Evolutionary conservation across 768 basidiomycete genomes (phyloP).

Genomic region (Tephrocybe sp.): DNA sequence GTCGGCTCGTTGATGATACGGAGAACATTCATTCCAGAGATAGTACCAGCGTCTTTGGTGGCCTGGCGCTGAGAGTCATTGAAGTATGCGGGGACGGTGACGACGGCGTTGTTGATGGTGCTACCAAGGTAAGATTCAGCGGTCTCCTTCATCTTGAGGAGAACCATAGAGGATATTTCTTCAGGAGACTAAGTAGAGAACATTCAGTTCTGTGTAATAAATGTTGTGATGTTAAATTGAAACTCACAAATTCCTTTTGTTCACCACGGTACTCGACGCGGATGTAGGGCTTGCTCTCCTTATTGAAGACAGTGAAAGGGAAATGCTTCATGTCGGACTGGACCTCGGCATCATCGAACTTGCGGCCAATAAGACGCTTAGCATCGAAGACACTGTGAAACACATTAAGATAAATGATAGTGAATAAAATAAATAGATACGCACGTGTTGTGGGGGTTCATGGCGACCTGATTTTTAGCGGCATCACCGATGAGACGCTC

Average conservation of each 20-base stretch:
- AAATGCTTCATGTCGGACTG: constrained; percentile 87
- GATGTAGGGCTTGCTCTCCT: constrained; percentile 86
- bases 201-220: constrained; percentile 26
- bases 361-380: constrained; percentile 96
- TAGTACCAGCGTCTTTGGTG: constrained; percentile 96
- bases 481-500: constrained; percentile 99
- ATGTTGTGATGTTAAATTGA: constrained; percentile 1
- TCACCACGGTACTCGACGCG: constrained; percentile 92
- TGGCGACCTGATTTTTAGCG: constrained; percentile 97
- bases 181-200: constrained; percentile 73
- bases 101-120: constrained; percentile 85
- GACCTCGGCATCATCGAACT: constrained; percentile 83
- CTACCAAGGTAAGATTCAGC: constrained; percentile 94
- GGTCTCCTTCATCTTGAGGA: constrained; percentile 97
- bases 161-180: constrained; percentile 97
- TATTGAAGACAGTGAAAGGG: constrained; percentile 90
- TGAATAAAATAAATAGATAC: constrained; percentile 17
- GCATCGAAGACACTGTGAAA: constrained; percentile 87
- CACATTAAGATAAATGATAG: constrained; percentile 5
- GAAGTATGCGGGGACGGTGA: constrained; percentile 97
- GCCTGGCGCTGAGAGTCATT: constrained; percentile 99
- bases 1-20: constrained; percentile 99
- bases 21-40: constrained; percentile 92
- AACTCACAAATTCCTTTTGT: constrained; percentile 85
- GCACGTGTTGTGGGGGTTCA: constrained; percentile 94